A percentile compares a stretch with the other conserved stretches of the same genome.
Conservation (phyloP, 345 rosid species). For the Citrus australasica region DNA sequence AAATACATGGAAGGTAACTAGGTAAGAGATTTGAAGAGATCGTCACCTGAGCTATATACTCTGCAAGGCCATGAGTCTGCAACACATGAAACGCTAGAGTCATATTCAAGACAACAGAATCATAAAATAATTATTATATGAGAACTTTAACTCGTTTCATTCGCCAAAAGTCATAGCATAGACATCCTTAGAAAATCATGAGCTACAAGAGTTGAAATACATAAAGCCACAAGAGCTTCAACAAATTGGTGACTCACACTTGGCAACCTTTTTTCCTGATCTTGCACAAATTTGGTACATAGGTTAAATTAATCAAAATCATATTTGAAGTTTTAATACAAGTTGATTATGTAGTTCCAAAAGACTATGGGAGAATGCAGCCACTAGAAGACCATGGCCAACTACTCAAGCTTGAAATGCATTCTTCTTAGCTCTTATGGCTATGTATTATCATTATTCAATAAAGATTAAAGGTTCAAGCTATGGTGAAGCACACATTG, state of each 20-base stretch:
- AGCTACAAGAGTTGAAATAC: neutral
- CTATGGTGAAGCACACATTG: neutral
- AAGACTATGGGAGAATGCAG: neutral
- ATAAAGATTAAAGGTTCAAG: neutral
- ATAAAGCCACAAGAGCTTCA: neutral
- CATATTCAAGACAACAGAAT: conserved; percentile 17
- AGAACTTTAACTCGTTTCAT: neutral
- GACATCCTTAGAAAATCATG: neutral
- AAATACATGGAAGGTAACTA: neutral
- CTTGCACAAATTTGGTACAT: neutral
- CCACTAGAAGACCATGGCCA: neutral
- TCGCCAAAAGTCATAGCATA: neutral
- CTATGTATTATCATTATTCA: neutral
- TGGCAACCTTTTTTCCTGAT: neutral
- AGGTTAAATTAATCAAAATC: neutral
- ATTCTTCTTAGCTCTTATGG: neutral
- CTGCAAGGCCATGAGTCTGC: conserved; percentile 98
- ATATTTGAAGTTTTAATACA: neutral
- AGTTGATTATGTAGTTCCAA: neutral
- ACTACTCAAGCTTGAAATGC: neutral
- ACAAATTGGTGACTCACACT: neutral
- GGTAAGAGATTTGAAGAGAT: conserved; percentile 10
- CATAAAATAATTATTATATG: neutral
- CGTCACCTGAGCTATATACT: conserved; percentile 94
- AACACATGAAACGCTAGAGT: conserved; percentile 23